These are phyloP conservation scores for Schizosaccharomyces japonicus DNA, from an alignment of 805 yeast species.

Conservation along the genomic window DNA sequence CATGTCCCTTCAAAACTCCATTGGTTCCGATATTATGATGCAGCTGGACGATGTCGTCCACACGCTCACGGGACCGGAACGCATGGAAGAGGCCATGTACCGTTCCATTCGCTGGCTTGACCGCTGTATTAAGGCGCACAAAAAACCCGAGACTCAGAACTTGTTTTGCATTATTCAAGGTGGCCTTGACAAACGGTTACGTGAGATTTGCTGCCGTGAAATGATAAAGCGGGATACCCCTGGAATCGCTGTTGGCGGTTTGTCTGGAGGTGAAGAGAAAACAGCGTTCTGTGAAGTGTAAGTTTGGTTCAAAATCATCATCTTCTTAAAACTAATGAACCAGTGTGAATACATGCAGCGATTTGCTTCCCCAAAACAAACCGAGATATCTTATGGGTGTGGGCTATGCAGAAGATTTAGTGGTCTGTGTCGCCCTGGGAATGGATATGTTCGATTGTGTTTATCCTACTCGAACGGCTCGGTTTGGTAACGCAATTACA, in stretches of 20 bases:
- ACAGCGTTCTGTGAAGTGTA: conserved; percentile 18
- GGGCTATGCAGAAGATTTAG: conserved; percentile 25
- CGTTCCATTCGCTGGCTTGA: conserved; percentile 23
- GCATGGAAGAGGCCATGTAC: conserved; percentile 25
- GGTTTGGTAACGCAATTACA: conserved; percentile 24
- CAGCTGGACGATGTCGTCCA: conserved; percentile 25
- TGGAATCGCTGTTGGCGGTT: conserved; percentile 25
- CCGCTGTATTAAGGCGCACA: conserved; percentile 22
- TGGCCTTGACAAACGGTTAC: conserved; percentile 20
- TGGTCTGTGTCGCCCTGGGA: conserved; percentile 24
- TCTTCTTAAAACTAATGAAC: not conserved
- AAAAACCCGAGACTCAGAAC: conserved; percentile 21
- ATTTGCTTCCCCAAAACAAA: conserved; percentile 19
- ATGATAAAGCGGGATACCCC: conserved; percentile 24
- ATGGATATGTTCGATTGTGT: conserved; percentile 26
- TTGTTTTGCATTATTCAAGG: conserved; percentile 25
- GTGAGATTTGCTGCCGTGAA: conserved; percentile 20
- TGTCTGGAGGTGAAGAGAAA: conserved; percentile 26
- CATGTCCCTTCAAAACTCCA: conserved; percentile 22
- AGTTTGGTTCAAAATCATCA: not conserved
- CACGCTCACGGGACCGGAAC: conserved; percentile 22
- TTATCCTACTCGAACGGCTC: conserved; percentile 22
- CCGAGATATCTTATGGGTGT: conserved; percentile 27
- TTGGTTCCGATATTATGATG: conserved; percentile 26
- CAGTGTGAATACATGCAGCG: conserved; percentile 20